Conservation (phyloP, 805 yeast species). For the Wickerhamiella azymoides region DNA sequence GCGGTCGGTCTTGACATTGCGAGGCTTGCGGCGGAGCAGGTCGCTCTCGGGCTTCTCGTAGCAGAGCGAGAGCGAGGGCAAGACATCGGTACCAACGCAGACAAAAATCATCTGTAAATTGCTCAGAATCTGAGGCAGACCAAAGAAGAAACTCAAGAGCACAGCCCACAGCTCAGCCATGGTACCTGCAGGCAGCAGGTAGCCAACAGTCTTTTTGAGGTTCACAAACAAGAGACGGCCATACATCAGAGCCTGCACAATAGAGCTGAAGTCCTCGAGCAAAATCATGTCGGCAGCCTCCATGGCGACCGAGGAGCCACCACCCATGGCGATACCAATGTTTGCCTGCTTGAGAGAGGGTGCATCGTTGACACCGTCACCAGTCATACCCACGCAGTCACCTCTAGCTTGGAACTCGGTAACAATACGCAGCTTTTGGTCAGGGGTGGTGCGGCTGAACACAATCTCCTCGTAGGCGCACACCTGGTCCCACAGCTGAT, state of each 20-base stretch:
- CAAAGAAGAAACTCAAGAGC: conserved; percentile 34
- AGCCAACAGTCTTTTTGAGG: conserved; percentile 63
- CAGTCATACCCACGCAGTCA: conserved; percentile 95
- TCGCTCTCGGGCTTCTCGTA: conserved; percentile 34
- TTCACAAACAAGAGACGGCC: conserved; percentile 48
- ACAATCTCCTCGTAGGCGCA: conserved; percentile 30
- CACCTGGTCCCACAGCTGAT: conserved; percentile 32
- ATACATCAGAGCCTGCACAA: conserved; percentile 34
- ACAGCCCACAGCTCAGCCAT: conserved; percentile 41
- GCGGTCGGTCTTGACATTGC: conserved; percentile 31
- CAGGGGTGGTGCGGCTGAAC: conserved; percentile 27
- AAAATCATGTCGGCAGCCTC: conserved; percentile 85
- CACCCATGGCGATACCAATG: conserved; percentile 75
- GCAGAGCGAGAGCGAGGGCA: conserved; percentile 32
- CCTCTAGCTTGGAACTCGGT: conserved; percentile 47
- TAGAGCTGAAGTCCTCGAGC: conserved; percentile 20
- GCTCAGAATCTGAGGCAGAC: conserved; percentile 36
- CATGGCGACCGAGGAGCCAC: conserved; percentile 87
- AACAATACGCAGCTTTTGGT: conserved; percentile 36
- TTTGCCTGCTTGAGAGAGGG: conserved; percentile 90
- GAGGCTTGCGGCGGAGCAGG: conserved; percentile 30
- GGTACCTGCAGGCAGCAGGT: conserved; percentile 40
- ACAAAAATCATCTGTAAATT: conserved; percentile 40
- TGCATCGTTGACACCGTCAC: conserved; percentile 95
- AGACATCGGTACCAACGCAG: conserved; percentile 35